phyloP scores from a whole-genome alignment of 73 alveolate genomes.

The Symbiodinium natans region DNA sequence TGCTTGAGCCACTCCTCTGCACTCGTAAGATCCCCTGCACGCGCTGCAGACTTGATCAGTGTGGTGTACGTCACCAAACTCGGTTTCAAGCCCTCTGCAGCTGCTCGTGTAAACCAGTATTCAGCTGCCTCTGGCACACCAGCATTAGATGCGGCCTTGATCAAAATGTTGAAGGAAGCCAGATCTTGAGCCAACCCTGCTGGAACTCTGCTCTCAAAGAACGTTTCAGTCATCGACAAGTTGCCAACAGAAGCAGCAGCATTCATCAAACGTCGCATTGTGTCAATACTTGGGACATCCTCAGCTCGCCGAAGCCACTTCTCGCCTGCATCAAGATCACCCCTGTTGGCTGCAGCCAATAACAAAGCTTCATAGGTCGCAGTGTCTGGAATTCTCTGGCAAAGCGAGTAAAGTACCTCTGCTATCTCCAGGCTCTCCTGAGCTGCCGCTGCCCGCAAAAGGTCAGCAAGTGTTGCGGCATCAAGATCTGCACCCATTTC shows the following conservation, averaged over 20 bases:
- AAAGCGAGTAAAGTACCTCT: not conserved
- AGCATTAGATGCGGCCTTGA: constrained; percentile 68
- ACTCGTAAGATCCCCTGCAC: constrained; percentile 2
- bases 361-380: not conserved
- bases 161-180: constrained; percentile 70
- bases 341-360: constrained; percentile 36
- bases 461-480: not conserved
- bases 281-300: not conserved
- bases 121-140: constrained; percentile 70
- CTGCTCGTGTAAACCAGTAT: constrained; percentile 57
- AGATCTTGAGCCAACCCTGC: not conserved
- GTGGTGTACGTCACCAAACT: constrained; percentile 50
- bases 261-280: constrained; percentile 37
- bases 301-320: not conserved
- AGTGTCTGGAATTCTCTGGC: not conserved
- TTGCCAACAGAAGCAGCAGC: constrained; percentile 66
- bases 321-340: constrained; percentile 36
- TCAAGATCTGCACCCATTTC: constrained; percentile 11
- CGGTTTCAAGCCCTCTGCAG: not conserved
- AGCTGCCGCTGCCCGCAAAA: not conserved
- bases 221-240: constrained; percentile 25
- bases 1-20: constrained; percentile 62
- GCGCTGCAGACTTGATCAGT: constrained; percentile 55
- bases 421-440: not conserved
- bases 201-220: constrained; percentile 13